Evolutionary conservation across 208 protist genomes (phyloP), one percentile per base, ranked within the genome.

Genomic region (Acanthamoeba culbertsoni): DNA sequence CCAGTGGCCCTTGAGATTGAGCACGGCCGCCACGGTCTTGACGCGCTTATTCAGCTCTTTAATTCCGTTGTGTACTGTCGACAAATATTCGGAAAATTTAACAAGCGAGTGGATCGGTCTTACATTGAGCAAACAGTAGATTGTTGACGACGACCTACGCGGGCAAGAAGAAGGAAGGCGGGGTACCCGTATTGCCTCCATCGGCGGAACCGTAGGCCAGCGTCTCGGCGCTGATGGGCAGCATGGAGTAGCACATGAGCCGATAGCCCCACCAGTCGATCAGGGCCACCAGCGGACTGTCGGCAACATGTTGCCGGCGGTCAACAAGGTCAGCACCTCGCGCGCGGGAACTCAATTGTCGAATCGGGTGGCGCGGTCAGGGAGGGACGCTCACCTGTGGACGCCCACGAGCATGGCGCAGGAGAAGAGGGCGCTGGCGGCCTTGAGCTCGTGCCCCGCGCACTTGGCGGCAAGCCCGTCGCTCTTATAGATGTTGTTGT

Each of bases 1-100:
- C 79, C 79, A 89, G 55, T 89, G 79, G 14, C 79, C 79, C 79
- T 89, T 89, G 46, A 89, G 79, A 37, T 89, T 89, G 55, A 89
- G 79, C 35, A 89, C 79, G 18, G 28, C 10, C 18, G 79, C 43
- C 20, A 89, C 46, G 28, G 26, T n/a, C 33, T 65, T 62, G 35
- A 89, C 62, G n/a, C 55, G 46, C 28, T 89, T 89, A 48, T 89
- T 89, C 55, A 89, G 48, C 48, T 89, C 79, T 31, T 79, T n/a
- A 28, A 79, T 79, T 8, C 68, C 68, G 23, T 42, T 79, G 42
- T 79, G 68, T 42, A 79, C 68, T 79, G 68, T 20, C 8, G 26
- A 63, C 26, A 55, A 55, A 55, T n/a, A n/a, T n/a, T n/a, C n/a
- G n/a, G n/a, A n/a, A n/a, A n/a, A n/a, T n/a, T n/a, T n/a, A n/a